Evolutionary conservation across 2,329 filamentous ascomycete genomes (phyloP).

Genomic region (Niveomyces coronatus): DNA sequence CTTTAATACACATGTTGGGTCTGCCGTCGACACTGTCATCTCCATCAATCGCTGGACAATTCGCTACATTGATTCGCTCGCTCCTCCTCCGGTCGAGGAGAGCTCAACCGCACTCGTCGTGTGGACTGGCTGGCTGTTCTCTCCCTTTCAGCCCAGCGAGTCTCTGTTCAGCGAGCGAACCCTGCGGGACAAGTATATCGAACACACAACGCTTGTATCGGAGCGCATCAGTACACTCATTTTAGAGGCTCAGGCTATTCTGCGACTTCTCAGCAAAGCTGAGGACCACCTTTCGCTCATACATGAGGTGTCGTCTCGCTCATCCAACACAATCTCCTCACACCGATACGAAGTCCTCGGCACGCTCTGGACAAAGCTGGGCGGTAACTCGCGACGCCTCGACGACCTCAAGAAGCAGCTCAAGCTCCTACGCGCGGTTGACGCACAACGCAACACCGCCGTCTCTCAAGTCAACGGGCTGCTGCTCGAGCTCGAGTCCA

Average conservation of each 20-base stretch:
- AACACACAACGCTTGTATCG: conserved; percentile 59
- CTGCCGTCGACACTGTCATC: conserved; percentile 64
- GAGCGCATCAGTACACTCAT: conserved; percentile 61
- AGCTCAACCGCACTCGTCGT: conserved; percentile 25
- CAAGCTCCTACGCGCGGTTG: conserved; percentile 53
- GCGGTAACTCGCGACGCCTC: conserved; percentile 53
- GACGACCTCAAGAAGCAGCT: conserved; percentile 55
- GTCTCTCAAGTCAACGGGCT: conserved; percentile 59
- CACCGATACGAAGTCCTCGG: conserved; percentile 57
- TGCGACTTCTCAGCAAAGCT: conserved; percentile 54
- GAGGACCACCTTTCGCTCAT: conserved; percentile 63
- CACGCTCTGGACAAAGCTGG: conserved; percentile 63
- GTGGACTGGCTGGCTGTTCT: conserved; percentile 37
- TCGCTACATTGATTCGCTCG: conserved; percentile 55
- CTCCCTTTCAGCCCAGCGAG: conserved; percentile 53
- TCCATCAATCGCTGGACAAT: conserved; percentile 68
- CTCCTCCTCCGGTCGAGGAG: conserved; percentile 16
- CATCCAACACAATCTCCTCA: conserved; percentile 46
- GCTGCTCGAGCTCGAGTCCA: conserved; percentile 62
- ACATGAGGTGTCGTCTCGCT: conserved; percentile 55
- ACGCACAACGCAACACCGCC: conserved; percentile 53
- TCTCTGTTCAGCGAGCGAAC: conserved; percentile 37
- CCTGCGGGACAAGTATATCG: conserved; percentile 64
- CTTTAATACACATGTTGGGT: conserved; percentile 68
- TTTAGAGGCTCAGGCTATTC: conserved; percentile 56